Percentiles rank a stretch among this genome's conserved stretches.
Conservation (phyloP, 305 asterid genomes). For the Striga hermonthica region DNA sequence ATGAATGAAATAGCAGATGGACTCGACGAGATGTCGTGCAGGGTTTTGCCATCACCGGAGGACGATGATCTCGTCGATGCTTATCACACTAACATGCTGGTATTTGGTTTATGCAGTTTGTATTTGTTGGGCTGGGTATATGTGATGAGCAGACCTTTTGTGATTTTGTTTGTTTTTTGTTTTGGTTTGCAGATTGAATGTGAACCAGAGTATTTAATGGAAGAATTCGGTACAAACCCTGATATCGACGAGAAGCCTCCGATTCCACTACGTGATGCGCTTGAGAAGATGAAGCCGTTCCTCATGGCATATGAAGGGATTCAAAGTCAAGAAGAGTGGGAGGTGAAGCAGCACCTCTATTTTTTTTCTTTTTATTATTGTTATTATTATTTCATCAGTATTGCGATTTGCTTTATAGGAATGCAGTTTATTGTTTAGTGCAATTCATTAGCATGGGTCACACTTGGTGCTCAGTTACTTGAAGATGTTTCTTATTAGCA, state of each 20-base stretch:
- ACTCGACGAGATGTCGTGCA: constrained; percentile 52
- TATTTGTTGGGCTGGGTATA: constrained; percentile 13
- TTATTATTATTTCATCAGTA: no score
- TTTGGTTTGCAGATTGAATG: constrained; percentile 65
- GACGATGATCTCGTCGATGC: constrained; percentile 66
- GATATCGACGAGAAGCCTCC: constrained; percentile 92
- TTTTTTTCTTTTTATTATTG: background rate
- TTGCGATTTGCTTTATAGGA: constrained; percentile 2
- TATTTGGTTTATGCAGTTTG: constrained; percentile 29
- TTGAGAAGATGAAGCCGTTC: constrained; percentile 90
- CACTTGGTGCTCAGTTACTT: constrained; percentile 2
- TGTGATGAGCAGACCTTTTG: background rate
- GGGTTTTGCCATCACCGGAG: constrained; percentile 62
- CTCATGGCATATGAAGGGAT: constrained; percentile 78
- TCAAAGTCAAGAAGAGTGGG: constrained; percentile 83
- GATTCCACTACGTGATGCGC: constrained; percentile 69
- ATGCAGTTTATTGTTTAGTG: background rate
- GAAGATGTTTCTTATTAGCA: background rate
- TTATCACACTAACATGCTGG: constrained; percentile 62
- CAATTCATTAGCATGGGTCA: constrained; percentile 4
- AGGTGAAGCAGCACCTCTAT: constrained; percentile 45
- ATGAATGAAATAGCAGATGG: constrained; percentile 55
- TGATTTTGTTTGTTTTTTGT: constrained; percentile 19
- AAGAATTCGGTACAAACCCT: constrained; percentile 72
- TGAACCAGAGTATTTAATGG: constrained; percentile 85